These are phyloP conservation scores for Dalbergia oliveri DNA, from an alignment of 306 rosid species.

Conservation along the genomic window DNA sequence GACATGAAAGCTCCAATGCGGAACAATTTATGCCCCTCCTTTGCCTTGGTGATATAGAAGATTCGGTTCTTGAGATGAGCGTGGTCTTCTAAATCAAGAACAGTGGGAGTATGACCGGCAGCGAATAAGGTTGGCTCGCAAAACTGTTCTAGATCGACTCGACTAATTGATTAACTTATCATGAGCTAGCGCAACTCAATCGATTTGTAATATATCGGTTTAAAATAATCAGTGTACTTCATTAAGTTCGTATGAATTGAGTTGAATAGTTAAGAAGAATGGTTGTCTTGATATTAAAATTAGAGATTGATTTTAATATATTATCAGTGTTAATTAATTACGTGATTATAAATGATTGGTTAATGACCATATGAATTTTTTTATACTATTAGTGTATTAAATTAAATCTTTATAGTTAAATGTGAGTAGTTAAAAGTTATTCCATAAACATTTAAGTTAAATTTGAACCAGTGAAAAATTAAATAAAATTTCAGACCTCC, in stretches of 20 bases:
- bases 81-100: conserved; percentile 53
- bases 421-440: background rate
- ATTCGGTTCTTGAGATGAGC: conserved; percentile 69
- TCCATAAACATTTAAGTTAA: background rate
- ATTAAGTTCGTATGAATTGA: background rate
- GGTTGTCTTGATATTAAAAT: too few species aligned
- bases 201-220: background rate
- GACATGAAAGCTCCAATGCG: conserved; percentile 63
- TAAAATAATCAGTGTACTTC: background rate
- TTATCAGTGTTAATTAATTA: too few species aligned
- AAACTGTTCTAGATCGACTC: background rate
- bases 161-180: background rate
- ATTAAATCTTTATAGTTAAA: background rate
- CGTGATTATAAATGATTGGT: too few species aligned
- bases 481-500: background rate
- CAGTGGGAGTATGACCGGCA: conserved; percentile 41
- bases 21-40: conserved; percentile 54
- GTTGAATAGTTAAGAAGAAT: background rate
- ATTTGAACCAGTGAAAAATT: background rate
- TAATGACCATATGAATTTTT: too few species aligned
- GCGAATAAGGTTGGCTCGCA: background rate
- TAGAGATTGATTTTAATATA: too few species aligned
- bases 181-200: background rate
- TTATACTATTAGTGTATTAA: too few species aligned
- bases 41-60: conserved; percentile 61